phyloP scores from a whole-genome alignment of 345 rosid genomes.

The Bruguiera gymnorhiza region DNA sequence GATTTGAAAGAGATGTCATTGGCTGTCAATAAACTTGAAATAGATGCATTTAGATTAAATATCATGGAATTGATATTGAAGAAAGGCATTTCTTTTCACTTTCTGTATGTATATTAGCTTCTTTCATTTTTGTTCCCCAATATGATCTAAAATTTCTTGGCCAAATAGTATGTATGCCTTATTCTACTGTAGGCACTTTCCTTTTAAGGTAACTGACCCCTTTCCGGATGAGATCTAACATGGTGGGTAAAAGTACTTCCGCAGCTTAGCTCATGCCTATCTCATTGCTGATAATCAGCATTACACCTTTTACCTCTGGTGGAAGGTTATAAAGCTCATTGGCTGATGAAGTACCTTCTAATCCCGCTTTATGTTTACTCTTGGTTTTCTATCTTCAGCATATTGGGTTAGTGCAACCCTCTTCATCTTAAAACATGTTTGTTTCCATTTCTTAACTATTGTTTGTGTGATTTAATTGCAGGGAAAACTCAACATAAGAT shows the following conservation, averaged over 20 bases:
- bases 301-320: slow-evolving; percentile 86
- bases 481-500: slow-evolving; percentile 51
- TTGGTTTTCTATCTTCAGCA: slow-evolving; percentile 70
- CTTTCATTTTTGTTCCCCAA: too few species aligned
- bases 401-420: slow-evolving; percentile 51
- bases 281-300: slow-evolving; percentile 97
- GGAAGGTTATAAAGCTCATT: slow-evolving; percentile 70
- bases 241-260: slow-evolving; percentile 7
- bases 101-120: background rate
- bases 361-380: slow-evolving; percentile 72
- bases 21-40: too few species aligned
- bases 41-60: too few species aligned
- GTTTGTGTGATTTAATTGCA: slow-evolving; percentile 31
- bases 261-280: slow-evolving; percentile 91
- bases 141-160: too few species aligned
- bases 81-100: background rate
- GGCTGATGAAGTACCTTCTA: slow-evolving; percentile 68
- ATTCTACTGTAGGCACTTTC: background rate
- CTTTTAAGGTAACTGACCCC: background rate
- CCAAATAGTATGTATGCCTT: too few species aligned
- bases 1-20: too few species aligned
- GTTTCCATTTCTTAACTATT: background rate
- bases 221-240: background rate
- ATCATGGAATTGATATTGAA: background rate
- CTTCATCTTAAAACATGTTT: background rate